phyloP scores from a whole-genome alignment of 371 early-diverging fungal species.

The Parasitella parasitica region DNA sequence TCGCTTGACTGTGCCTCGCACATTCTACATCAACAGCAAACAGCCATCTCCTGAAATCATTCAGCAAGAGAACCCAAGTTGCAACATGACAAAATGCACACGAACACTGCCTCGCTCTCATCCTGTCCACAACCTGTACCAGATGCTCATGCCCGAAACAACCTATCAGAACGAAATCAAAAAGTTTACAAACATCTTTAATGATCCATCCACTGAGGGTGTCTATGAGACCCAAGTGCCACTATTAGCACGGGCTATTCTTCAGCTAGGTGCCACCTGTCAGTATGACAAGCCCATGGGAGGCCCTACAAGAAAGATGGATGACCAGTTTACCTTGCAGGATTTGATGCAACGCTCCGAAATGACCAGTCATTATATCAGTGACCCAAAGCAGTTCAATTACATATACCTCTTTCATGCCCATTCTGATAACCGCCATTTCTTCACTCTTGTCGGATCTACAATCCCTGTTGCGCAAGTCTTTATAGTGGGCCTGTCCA shows the following conservation, averaged over 20 bases:
- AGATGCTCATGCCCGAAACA: slow-evolving; percentile 78
- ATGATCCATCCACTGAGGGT: slow-evolving; percentile 86
- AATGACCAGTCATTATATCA: slow-evolving; percentile 36
- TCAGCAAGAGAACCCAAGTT: slow-evolving; percentile 18
- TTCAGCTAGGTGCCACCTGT: slow-evolving; percentile 67
- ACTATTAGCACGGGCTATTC: slow-evolving; percentile 75
- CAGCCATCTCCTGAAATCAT: slow-evolving; percentile 49
- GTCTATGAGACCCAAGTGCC: slow-evolving; percentile 92
- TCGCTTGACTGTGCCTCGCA: slow-evolving; percentile 77
- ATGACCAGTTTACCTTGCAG: slow-evolving; percentile 26
- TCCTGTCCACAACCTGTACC: slow-evolving; percentile 67
- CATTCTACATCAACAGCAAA: slow-evolving; percentile 82
- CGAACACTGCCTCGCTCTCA: slow-evolving; percentile 72
- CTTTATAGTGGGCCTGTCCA: slow-evolving; percentile 71
- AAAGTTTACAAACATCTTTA: slow-evolving; percentile 76
- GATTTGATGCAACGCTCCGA: slow-evolving; percentile 51
- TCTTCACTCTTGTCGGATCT: slow-evolving; percentile 72
- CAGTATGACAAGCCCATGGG: slow-evolving; percentile 31
- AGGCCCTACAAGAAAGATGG: slow-evolving; percentile 35
- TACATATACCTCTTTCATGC: slow-evolving; percentile 74
- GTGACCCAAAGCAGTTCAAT: slow-evolving; percentile 47
- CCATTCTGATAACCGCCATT: slow-evolving; percentile 67
- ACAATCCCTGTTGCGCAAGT: slow-evolving; percentile 53
- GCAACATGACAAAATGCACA: slow-evolving; percentile 32
- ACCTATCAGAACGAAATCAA: slow-evolving; percentile 70